Base-by-base conservation (phyloP, 75 land plant genomes). In the Larix kaempferi region DNA sequence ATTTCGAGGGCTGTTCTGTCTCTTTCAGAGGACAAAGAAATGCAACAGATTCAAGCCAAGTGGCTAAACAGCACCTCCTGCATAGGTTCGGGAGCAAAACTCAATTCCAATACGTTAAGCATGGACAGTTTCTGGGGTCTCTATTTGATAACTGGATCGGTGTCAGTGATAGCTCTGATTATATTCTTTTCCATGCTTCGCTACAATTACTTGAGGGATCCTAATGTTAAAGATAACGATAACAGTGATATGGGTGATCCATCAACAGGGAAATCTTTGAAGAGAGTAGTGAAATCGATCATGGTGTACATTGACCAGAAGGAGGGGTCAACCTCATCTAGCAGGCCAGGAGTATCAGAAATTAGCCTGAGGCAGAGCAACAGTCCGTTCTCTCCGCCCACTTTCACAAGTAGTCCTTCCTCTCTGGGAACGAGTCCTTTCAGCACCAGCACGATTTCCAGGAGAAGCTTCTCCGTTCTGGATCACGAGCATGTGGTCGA, bases 91-190 rank as follows among this genome's bases (percentile, higher is more conserved):
- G 84, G 37, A 27, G 27, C 4, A 58, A 78, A 19, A 61, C 57
- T 25, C 6, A 25, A 3, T 10, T 86, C 57, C 64, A 80, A n/a
- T 58, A 81, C 12, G 2, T 74, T 91, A 15, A 62, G 69, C 59
- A 69, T 83, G 39, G 39, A 57, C 13, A 89, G 87, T 78, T 92
- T 92, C 75, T 86, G 86, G 88, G 94, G 85, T 33, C 86, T 89
- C 39, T 92, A 85, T 56, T 61, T 86, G 4, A 78, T 89, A 16
- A 86, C 88, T 21, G 87, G 85, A 16, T 59, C 41, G 17, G 85
- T 82, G 16, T 90, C 94, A 3, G 21, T 79, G 1, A 3, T 84
- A 2, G 77, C 82, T 56, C 74, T 84, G 60, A 6, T 86, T 13
- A 6, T 81, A 0, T 85, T 76, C 61, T n/a, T 83, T 15, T 5